Conservation (phyloP, 176 grass and related monocot genomes). For the Urochloa ruziziensis region DNA sequence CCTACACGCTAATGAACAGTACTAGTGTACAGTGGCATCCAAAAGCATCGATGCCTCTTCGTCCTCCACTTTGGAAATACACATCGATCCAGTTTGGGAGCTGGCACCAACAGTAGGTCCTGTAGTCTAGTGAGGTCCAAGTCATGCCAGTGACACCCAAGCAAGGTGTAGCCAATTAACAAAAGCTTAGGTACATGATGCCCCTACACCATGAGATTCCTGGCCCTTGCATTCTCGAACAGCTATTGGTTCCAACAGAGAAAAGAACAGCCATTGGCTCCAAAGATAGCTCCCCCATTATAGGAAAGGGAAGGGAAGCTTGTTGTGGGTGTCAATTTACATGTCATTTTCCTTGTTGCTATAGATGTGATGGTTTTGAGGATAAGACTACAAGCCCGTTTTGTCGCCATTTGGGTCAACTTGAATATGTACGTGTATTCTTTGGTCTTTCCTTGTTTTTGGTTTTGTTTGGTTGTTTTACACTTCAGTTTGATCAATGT, state of each 20-base stretch:
- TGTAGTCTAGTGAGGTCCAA: conserved; percentile 2
- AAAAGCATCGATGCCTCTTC: neutral
- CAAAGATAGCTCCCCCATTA: neutral
- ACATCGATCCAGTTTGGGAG: neutral
- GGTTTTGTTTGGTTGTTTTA: neutral
- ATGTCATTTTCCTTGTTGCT: neutral
- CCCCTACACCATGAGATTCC: neutral
- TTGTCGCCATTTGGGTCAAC: neutral
- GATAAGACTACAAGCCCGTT: neutral
- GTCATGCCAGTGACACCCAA: conserved; percentile 6
- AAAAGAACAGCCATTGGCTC: no score
- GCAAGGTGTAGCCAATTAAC: neutral
- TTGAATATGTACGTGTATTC: neutral
- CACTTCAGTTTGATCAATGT: neutral
- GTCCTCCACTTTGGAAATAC: neutral
- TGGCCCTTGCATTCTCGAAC: conserved; percentile 2
- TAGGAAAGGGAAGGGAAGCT: neutral
- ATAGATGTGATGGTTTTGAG: neutral
- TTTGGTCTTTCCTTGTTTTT: neutral
- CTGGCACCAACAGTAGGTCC: neutral
- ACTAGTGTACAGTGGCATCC: neutral
- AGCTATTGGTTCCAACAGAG: neutral
- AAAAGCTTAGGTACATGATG: neutral
- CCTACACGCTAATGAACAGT: neutral
- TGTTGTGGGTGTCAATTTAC: neutral